phyloP scores from a whole-genome alignment of 2,329 filamentous ascomycete species.

The Kalaharituber pfeilii region DNA sequence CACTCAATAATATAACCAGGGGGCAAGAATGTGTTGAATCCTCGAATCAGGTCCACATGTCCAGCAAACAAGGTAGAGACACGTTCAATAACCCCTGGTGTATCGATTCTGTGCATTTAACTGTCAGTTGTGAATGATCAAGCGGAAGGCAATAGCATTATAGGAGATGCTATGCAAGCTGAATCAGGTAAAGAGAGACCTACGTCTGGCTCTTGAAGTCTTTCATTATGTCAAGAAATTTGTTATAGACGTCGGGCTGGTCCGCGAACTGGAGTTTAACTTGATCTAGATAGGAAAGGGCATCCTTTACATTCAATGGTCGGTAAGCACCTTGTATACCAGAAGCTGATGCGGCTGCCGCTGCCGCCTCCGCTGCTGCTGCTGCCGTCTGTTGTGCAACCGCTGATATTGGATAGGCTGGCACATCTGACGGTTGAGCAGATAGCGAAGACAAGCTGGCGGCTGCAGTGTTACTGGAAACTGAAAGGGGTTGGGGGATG shows the following conservation, averaged over 20 bases:
- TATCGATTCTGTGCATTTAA: slow-evolving; percentile 63
- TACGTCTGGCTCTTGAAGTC: slow-evolving; percentile 97
- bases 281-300: slow-evolving; percentile 89
- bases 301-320: slow-evolving; percentile 43
- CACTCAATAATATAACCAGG: slow-evolving; percentile 95
- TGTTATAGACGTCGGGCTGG: slow-evolving; percentile 91
- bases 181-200: slow-evolving; percentile 27
- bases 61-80: slow-evolving; percentile 92
- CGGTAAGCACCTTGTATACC: slow-evolving; percentile 17
- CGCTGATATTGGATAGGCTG: background rate
- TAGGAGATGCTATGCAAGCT: slow-evolving; percentile 4
- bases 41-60: slow-evolving; percentile 86
- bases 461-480: background rate
- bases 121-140: slow-evolving; percentile 11
- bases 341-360: slow-evolving; percentile 12
- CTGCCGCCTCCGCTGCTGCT: background rate
- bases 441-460: background rate
- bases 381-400: background rate
- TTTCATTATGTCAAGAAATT: slow-evolving; percentile 98
- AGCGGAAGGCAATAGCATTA: slow-evolving; percentile 8
- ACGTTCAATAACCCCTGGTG: slow-evolving; percentile 88
- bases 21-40: slow-evolving; percentile 94
- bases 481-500: slow-evolving; percentile 8
- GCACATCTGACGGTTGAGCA: background rate
- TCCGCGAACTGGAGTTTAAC: slow-evolving; percentile 97